Conservation (phyloP, 2,329 filamentous ascomycete genomes). For the Claviceps sp. region DNA sequence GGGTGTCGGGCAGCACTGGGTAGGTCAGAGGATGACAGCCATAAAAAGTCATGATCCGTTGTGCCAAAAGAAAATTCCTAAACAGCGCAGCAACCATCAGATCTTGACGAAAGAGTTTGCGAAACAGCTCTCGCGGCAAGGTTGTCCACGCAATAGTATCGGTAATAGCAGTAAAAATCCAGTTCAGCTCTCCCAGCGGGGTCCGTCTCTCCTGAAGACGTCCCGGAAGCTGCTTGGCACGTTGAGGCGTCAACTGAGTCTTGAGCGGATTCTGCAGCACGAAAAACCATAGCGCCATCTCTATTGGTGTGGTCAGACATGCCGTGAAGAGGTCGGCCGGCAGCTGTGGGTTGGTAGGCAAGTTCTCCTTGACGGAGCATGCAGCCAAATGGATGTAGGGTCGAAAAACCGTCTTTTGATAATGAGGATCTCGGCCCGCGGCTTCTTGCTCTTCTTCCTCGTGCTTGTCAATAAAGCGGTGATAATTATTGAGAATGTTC, state of each 20-base stretch:
- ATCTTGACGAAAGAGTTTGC: constrained; percentile 93
- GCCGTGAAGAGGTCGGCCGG: constrained; percentile 93
- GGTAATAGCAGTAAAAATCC: constrained; percentile 98
- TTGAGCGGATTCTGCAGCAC: constrained; percentile 77
- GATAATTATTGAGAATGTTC: constrained; percentile 90
- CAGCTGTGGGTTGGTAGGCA: constrained; percentile 86
- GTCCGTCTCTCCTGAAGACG: constrained; percentile 86
- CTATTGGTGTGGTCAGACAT: constrained; percentile 91
- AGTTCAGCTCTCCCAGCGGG: constrained; percentile 89
- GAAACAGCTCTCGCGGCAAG: constrained; percentile 76
- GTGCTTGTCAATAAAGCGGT: constrained; percentile 88
- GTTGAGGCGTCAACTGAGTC: constrained; percentile 58
- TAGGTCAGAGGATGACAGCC: constrained; percentile 91
- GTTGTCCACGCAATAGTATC: constrained; percentile 99
- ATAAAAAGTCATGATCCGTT: constrained; percentile 91
- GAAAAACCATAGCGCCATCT: constrained; percentile 94
- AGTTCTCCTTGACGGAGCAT: constrained; percentile 77
- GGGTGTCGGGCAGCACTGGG: constrained; percentile 83
- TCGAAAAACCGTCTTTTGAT: constrained; percentile 58
- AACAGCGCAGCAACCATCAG: constrained; percentile 98
- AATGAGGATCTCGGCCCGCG: constrained; percentile 63
- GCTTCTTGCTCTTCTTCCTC: constrained; percentile 75
- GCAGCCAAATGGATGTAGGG: constrained; percentile 82
- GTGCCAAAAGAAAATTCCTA: constrained; percentile 86
- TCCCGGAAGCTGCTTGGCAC: constrained; percentile 80